Evolutionary conservation across 1,139 yeast species (phyloP), one percentile per base, ranked within the genome.

Genomic region (Saccharomycopsis hybrid): DNA sequence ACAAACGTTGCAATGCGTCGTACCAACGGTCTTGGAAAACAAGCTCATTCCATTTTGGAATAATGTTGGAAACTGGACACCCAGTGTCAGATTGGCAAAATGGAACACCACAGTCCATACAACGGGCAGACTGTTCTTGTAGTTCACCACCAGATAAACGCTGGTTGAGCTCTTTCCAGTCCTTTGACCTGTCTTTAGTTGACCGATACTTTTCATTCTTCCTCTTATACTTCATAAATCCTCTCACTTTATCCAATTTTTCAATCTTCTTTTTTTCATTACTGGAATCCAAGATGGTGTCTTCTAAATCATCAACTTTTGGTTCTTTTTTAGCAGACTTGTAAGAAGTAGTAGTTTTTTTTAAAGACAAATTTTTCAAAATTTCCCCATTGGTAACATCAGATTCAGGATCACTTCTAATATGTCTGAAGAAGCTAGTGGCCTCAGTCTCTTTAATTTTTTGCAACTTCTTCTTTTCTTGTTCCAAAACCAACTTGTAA

Each of bases 101-200:
- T 55, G 98, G 98, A 61, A 92, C 95, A 73, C 98, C 98, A 74
- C 98, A 92, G 70, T 92, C 98, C 96, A 92, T 92, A 77, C 98
- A 92, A 69, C 98, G 81, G n/a, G 97, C 97, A 52, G 97, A 87
- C 72, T 92, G 97, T 64, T 77, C 77, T 65, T 82, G 79, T 64
- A 92, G 82, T 59, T 92, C 97, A 51, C 85, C 90, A 68, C 85
- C 85, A 55, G 89, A 74, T 59, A 92, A 76, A 56, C 96, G 81
- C 18, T 79, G 71, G 24, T 95, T 82, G 69, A 92, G 77, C 71
- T 92, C 98, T 58, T 84, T 80, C 97, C 97, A 92, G 68, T 92
- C 97, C 63, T 75, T 76, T 52, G 90, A 76, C 69, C 98, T 83
- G 43, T 78, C 71, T 62, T 79, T 76, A 32, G 95, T 80, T 44